Conservation (phyloP, 1,139 yeast species). For the Suhomyces coccinellae region DNA sequence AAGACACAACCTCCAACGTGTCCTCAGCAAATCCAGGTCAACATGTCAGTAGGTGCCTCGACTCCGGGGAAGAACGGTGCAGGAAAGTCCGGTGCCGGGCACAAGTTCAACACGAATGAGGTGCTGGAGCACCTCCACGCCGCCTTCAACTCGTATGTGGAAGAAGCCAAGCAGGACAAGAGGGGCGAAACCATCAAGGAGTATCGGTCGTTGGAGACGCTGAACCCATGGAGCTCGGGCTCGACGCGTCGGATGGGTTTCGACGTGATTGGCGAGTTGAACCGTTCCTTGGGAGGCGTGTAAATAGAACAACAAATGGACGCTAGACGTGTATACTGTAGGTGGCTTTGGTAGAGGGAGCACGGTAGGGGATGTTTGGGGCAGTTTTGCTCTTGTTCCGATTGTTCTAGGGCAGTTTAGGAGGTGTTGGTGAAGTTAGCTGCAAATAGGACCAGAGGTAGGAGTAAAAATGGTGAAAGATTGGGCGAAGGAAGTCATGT, state of each 20-base stretch:
- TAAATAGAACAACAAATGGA: no score
- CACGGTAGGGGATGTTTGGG: no score
- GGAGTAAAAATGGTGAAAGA: no score
- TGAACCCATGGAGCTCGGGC: constrained; percentile 25
- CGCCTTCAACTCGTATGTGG: constrained; percentile 18
- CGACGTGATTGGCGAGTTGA: constrained; percentile 24
- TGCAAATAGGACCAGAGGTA: no score
- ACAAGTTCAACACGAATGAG: constrained; percentile 19
- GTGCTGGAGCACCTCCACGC: constrained; percentile 20
- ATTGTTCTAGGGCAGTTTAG: no score
- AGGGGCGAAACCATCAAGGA: constrained; percentile 20
- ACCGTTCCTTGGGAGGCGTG: constrained; percentile 15
- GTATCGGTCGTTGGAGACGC: constrained; percentile 24
- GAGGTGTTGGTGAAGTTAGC: no score
- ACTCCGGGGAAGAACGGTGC: background rate
- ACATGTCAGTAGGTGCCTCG: background rate
- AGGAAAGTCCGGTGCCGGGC: background rate
- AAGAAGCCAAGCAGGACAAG: constrained; percentile 21
- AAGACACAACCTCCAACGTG: no score
- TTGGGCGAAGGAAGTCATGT: no score
- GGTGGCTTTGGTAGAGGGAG: no score
- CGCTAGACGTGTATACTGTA: no score
- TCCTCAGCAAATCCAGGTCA: no score
- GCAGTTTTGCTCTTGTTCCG: no score
- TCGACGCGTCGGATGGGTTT: constrained; percentile 18